These are phyloP conservation scores for Hemileccinum hortonii DNA, from an alignment of 1,284 basidiomycete genomes.

Conservation along the genomic window DNA sequence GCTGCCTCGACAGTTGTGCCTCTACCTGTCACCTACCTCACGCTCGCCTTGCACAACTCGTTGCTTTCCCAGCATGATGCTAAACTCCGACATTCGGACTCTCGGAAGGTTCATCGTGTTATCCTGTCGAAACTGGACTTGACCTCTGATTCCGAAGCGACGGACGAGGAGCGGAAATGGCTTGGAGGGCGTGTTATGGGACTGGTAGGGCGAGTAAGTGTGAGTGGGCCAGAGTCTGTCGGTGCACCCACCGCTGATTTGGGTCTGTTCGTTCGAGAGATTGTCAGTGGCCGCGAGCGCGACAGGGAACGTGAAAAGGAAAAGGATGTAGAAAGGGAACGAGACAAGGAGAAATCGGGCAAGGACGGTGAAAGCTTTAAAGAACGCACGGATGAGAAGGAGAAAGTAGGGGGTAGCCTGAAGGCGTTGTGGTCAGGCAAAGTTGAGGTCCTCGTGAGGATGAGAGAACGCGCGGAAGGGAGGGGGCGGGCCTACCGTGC, in stretches of 20 bases:
- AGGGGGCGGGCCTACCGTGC: constrained; percentile 9
- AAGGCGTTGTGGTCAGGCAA: constrained; percentile 36
- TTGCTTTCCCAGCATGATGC: constrained; percentile 54
- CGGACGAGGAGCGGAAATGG: constrained; percentile 29
- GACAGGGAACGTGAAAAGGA: constrained; percentile 31
- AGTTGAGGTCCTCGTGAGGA: constrained; percentile 25
- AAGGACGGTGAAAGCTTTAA: constrained; percentile 33
- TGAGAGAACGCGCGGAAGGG: constrained; percentile 33
- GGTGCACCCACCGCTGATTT: constrained; percentile 49
- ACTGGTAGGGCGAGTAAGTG: constrained; percentile 36
- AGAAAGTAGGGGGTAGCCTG: constrained; percentile 37
- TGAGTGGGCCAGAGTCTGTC: constrained; percentile 36
- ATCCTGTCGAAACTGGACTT: constrained; percentile 51
- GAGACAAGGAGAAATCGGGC: constrained; percentile 34
- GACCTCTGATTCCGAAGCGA: constrained; percentile 35
- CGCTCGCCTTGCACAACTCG: constrained; percentile 46
- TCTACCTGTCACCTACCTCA: constrained; percentile 37
- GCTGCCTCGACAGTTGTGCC: neutral
- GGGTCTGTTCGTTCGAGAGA: constrained; percentile 34
- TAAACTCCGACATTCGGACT: constrained; percentile 50
- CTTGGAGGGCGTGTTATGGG: constrained; percentile 35
- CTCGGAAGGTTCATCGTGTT: constrained; percentile 61
- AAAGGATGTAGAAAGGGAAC: constrained; percentile 30
- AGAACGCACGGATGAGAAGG: constrained; percentile 37
- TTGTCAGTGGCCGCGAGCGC: constrained; percentile 34